Evolutionary conservation across 1,139 yeast species (phyloP), one percentile per base, ranked within the genome.

Genomic region (Diutina rugosa): DNA sequence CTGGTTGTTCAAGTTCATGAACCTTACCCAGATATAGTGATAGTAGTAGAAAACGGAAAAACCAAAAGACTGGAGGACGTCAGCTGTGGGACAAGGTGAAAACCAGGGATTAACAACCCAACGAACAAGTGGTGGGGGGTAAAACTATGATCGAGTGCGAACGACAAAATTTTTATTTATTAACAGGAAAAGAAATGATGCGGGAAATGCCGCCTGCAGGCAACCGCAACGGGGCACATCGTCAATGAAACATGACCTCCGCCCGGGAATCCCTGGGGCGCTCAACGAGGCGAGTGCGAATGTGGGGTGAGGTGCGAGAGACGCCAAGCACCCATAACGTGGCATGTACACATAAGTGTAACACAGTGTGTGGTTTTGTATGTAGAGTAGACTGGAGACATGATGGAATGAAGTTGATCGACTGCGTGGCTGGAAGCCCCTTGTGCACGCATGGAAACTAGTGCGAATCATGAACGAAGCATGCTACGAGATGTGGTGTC

Each of bases 1-100:
- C 16, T 49, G 53, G 53, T 49, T 49, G 35, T 49, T 49, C n/a
- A 49, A 29, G 16, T 49, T 49, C 53, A 49, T 49, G 30, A 12
- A 12, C 30, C 41, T 35, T 35, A 35, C 41, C 41, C 41, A 12
- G 14, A 35, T 10, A 10, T 35, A 35, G 41, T 35, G 41, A 35
- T 35, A 35, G 41, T 16, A 10, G 41, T 35, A 35, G 14, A 35
- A 35, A 35, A 35, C 41, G 41, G 41, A 35, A 35, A 35, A 35
- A 10, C 9, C 41, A 35, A 32, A 35, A 16, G 41, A 35, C 41
- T 35, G 41, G 41, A 35, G 5, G 41, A 12, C 41, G 16, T 35
- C 41, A 35, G 41, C 41, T 8, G 41, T 35, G 41, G 41, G 41
- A 35, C 41, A 35, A 35, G 41, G 41, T 35, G n/a, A 10, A 35